Evolutionary conservation across 2,329 filamentous ascomycete species (phyloP), one percentile per base, ranked within the genome.

Genomic region (Verticillium nonalfalfae): DNA sequence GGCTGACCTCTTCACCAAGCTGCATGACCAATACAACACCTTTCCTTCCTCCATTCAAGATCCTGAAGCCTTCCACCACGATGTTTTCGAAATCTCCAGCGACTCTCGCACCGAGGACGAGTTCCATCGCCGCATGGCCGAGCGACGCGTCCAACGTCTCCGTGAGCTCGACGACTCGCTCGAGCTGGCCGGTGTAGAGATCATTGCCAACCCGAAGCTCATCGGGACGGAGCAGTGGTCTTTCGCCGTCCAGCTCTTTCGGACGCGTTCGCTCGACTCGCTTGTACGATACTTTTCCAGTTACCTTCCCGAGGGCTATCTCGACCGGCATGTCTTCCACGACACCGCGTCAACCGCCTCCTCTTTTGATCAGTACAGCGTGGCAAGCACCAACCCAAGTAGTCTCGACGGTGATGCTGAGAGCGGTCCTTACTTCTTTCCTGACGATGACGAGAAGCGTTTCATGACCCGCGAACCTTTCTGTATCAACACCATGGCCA

Each of bases 11-110:
- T 81, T 81, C 70, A 81, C 80, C 59, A 82, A 79, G 59, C 79
- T 86, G 13, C 82, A 86, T 67, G 80, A 85, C 65, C 79, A 81
- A 69, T 86, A 85, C 74, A 86, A 86, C 73, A 86, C 84, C 57
- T 74, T 85, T 60, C 74, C 80, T 58, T 81, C 80, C 59, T 75
- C 79, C 56, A 79, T 86, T 35, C 83, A 85, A 68, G 84, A 86
- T 72, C 80, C 82, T 65, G 81, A 85, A 64, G 83, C 84, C 59
- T 86, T 86, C 64, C 82, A 86, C 69, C 81, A 85, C 71, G 84
- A 86, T 69, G 84, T 86, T 65, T 84, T 74, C 74, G 84, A 86
- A 72, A 78, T 86, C 58, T 83, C 84, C 39, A 76, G 73, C 68
- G 73, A 77, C 59, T 83, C 84, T 60, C 72, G 74, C 60, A 78